A percentile compares a stretch with the other conserved stretches of the same genome.
Conservation (phyloP, 1,284 basidiomycete genomes). For the Ustilago esculenta region DNA sequence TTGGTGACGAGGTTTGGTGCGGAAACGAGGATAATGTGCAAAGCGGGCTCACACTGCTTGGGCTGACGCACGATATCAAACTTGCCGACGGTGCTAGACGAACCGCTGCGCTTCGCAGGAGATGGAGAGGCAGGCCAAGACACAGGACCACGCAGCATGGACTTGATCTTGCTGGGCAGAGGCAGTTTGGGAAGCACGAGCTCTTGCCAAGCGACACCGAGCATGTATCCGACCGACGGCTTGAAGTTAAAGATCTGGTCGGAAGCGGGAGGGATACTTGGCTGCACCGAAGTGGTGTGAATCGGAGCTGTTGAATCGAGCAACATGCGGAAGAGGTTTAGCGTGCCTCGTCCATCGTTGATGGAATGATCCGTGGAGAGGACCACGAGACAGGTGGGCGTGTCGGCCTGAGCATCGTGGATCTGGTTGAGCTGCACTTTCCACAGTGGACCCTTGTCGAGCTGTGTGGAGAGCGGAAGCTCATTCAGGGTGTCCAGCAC, state of each 20-base stretch:
- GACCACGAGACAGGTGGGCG: constrained; percentile 1
- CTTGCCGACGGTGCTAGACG: too few species aligned
- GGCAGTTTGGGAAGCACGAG: constrained; percentile 28
- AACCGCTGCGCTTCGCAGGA: neutral
- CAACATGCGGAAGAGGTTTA: constrained; percentile 24
- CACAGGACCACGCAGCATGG: neutral
- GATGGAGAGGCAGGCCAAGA: constrained; percentile 19
- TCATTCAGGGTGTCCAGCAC: constrained; percentile 2
- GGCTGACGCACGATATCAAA: constrained; percentile 1
- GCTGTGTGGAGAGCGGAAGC: neutral
- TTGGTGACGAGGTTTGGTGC: constrained; percentile 19
- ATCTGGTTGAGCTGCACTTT: constrained; percentile 3
- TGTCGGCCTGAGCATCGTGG: neutral
- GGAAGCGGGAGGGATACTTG: constrained; percentile 11
- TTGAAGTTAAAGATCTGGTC: constrained; percentile 29
- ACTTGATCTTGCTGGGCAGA: constrained; percentile 2
- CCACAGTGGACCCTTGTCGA: constrained; percentile 23
- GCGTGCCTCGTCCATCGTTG: constrained; percentile 34
- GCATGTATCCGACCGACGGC: constrained; percentile 16
- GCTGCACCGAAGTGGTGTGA: neutral
- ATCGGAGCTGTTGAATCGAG: neutral
- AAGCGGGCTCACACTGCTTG: neutral
- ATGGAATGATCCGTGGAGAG: constrained; percentile 29
- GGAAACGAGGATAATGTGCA: constrained; percentile 8
- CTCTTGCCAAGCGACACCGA: constrained; percentile 14